These are phyloP conservation scores for Colletotrichum chlorophyti DNA, from an alignment of 2,329 filamentous ascomycete genomes.

Conservation along the genomic window DNA sequence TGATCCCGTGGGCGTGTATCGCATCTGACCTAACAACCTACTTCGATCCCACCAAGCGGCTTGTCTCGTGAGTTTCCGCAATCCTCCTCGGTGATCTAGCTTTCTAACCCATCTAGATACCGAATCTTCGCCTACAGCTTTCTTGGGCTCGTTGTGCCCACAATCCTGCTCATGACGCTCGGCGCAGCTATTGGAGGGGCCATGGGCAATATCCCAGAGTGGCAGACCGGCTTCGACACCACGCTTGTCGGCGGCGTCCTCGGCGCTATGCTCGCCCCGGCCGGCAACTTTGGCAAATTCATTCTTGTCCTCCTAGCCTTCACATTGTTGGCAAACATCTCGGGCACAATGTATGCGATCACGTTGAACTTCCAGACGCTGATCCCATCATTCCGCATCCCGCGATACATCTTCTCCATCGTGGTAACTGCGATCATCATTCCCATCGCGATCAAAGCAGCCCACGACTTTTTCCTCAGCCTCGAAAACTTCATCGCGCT, in stretches of 20 bases:
- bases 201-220: constrained; percentile 37
- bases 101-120: constrained; percentile 34
- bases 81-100: neutral
- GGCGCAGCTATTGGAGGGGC: constrained; percentile 48
- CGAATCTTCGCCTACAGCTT: constrained; percentile 64
- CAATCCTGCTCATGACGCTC: constrained; percentile 43
- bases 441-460: constrained; percentile 46
- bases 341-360: constrained; percentile 46
- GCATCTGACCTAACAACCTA: constrained; percentile 69
- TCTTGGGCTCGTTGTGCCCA: constrained; percentile 53
- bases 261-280: constrained; percentile 39
- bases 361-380: constrained; percentile 49
- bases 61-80: constrained; percentile 47
- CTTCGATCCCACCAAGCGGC: constrained; percentile 58
- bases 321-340: constrained; percentile 45
- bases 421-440: constrained; percentile 48
- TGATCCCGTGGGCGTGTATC: constrained; percentile 67
- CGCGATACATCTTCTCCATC: constrained; percentile 48
- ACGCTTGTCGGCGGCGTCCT: constrained; percentile 40
- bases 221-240: constrained; percentile 37
- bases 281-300: constrained; percentile 43
- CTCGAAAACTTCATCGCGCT: constrained; percentile 52
- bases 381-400: constrained; percentile 42
- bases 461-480: constrained; percentile 46
- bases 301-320: constrained; percentile 45